phyloP scores from a whole-genome alignment of 2,329 filamentous ascomycete genomes.

The Botrytis paeoniae region DNA sequence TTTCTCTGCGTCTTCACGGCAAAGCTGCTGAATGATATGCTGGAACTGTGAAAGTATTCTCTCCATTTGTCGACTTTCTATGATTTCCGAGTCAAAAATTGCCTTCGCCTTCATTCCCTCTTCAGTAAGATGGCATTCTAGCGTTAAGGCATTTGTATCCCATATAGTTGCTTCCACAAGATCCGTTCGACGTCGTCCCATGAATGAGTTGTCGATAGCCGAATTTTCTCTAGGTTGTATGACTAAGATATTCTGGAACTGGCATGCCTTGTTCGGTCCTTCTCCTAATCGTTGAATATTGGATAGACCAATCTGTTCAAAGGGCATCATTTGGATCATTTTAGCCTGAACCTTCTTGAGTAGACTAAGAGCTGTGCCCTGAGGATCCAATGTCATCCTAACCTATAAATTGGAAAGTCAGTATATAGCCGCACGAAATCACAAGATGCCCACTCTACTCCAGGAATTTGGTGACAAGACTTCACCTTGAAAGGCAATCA shows the following conservation, averaged over 20 bases:
- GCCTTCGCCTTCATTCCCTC: constrained; percentile 9
- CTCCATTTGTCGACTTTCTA: constrained; percentile 1
- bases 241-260: constrained; percentile 29
- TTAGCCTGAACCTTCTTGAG: constrained; percentile 9
- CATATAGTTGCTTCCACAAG: constrained; percentile 2
- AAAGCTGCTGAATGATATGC: neutral
- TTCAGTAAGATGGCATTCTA: neutral
- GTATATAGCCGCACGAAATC: neutral
- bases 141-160: constrained; percentile 7
- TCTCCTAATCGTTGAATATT: constrained; percentile 25
- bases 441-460: neutral
- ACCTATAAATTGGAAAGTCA: neutral
- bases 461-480: neutral
- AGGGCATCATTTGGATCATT: constrained; percentile 40
- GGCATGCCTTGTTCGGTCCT: constrained; percentile 23
- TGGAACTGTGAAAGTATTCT: constrained; percentile 8
- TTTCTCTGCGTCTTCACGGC: neutral
- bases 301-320: constrained; percentile 45
- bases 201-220: neutral
- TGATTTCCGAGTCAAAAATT: constrained; percentile 5
- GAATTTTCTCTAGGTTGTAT: constrained; percentile 24
- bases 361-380: neutral
- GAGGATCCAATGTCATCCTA: neutral
- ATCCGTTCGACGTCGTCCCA: neutral
- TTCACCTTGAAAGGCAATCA: neutral